Evolutionary conservation across 192 early-diverging fungal species (phyloP), one percentile per base, ranked within the genome.

Genomic region (Podila clonocystis): DNA sequence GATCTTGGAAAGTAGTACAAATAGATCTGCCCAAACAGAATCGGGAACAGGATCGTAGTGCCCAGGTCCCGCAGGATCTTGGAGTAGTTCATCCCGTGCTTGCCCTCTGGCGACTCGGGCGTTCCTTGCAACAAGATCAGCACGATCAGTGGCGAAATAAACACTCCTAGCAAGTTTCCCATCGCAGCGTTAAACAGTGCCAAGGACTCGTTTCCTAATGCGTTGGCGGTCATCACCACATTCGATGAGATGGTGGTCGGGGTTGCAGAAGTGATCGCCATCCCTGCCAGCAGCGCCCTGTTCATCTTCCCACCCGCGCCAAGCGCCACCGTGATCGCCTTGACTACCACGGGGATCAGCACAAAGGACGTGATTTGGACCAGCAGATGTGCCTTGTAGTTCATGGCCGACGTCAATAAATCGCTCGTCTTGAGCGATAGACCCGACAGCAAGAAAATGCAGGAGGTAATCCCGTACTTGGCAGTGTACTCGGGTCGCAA

Each of bases 191-290:
- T 92, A 67, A 89, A 89, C 29, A 92, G 65, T 26, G 93, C 88
- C 61, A 85, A 72, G 41, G 91, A 86, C 67, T 93, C 93, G 64
- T 89, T 91, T 20, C 93, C 93, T 17, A 68, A 57, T 22, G 91
- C 88, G 58, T 90, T 88, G 65, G 88, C 88, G 12, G 93, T 94
- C 93, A 94, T 94, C 63, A 94, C 86, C 8, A 91, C 91, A 73
- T 94, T 94, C 22, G 93, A 94, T 1, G 91, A 91, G 59, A 94
- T 89, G 3, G 93, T 94, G 1, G 93, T 94, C 0, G 93, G 93
- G 7, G 88, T 91, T 6, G 85, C 82, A 15, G 87, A 88, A 41
- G 88, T 86, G 66, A 94, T 88, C 15, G 92, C 84, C 50, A 94
- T 72, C 68, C 92, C 92, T 22, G 86, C 84, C 61, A 91, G 64